Evolutionary conservation across 2,329 filamentous ascomycete species (phyloP).

Genomic region (Parastagonospora avenae): DNA sequence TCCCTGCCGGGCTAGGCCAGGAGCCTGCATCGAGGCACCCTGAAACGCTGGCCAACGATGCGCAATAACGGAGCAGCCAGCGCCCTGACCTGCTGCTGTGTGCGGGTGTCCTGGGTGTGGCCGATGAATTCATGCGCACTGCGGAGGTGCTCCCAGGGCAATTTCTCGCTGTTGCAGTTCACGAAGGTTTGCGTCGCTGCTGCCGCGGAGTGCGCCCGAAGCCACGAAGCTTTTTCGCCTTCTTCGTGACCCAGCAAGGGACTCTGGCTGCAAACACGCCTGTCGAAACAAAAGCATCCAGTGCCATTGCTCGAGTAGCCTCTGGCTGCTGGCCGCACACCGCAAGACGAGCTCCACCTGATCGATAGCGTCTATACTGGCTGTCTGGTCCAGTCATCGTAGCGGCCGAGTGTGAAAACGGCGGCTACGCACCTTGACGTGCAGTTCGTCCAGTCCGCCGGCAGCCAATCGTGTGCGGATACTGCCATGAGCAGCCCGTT

Average conservation of each 20-base stretch:
- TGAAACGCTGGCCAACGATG: conserved; percentile 32
- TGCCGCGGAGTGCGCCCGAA: background rate
- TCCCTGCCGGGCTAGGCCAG: conserved; percentile 17
- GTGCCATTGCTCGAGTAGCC: conserved; percentile 31
- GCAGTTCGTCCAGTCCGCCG: conserved; percentile 6
- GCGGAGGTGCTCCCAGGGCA: background rate
- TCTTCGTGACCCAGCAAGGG: conserved; percentile 12
- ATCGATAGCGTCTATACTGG: conserved; percentile 31
- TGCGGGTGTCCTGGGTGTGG: background rate
- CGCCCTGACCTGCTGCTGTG: conserved; percentile 26
- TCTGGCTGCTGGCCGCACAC: conserved; percentile 21
- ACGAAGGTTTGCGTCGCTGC: background rate
- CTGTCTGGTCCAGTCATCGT: conserved; percentile 25
- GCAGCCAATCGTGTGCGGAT: conserved; percentile 8
- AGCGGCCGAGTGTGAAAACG: conserved; percentile 19
- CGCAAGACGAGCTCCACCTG: conserved; percentile 28
- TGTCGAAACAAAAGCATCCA: conserved; percentile 8
- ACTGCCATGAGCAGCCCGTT: conserved; percentile 28
- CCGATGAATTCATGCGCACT: conserved; percentile 3
- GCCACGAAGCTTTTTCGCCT: background rate
- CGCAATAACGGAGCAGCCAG: conserved; percentile 16
- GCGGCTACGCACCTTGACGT: conserved; percentile 25
- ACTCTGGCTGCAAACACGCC: conserved; percentile 10
- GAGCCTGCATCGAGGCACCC: conserved; percentile 16
- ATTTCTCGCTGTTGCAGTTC: background rate